Conservation (phyloP, 1,139 yeast genomes). For the Suhomyces maxii region DNA sequence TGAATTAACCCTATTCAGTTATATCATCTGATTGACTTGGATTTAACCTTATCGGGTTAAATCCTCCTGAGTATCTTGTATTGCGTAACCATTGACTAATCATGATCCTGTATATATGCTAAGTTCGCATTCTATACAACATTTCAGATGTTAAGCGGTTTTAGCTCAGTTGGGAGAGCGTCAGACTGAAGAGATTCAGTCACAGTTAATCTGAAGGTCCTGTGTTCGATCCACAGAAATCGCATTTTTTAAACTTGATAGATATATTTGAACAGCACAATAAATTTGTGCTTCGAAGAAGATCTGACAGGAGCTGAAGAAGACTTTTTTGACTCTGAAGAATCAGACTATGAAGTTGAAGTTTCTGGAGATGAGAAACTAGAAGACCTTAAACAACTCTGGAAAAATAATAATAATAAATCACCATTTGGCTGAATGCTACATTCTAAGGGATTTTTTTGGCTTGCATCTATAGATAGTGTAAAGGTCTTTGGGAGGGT, state of each 20-base stretch:
- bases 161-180: constrained; percentile 32
- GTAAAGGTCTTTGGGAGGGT: constrained; percentile 51
- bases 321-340: constrained; percentile 8
- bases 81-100: too few species aligned
- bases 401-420: constrained; percentile 31
- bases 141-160: constrained; percentile 5
- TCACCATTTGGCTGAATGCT: constrained; percentile 39
- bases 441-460: constrained; percentile 46
- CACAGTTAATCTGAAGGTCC: constrained; percentile 52
- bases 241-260: too few species aligned
- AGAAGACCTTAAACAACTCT: constrained; percentile 21
- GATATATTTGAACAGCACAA: too few species aligned
- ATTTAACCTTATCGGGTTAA: too few species aligned
- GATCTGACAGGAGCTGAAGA: constrained; percentile 15
- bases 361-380: constrained; percentile 19
- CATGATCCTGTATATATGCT: too few species aligned
- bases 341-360: constrained; percentile 12
- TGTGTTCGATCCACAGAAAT: constrained; percentile 53
- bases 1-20: too few species aligned
- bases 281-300: constrained; percentile 27
- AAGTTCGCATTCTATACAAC: too few species aligned
- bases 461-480: constrained; percentile 48
- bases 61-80: too few species aligned
- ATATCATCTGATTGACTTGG: too few species aligned
- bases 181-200: constrained; percentile 34